Percentiles rank a stretch among this genome's conserved stretches.
phyloP scores from a whole-genome alignment of 2,329 filamentous ascomycete genomes.

The Beauveria rudraprayagi region DNA sequence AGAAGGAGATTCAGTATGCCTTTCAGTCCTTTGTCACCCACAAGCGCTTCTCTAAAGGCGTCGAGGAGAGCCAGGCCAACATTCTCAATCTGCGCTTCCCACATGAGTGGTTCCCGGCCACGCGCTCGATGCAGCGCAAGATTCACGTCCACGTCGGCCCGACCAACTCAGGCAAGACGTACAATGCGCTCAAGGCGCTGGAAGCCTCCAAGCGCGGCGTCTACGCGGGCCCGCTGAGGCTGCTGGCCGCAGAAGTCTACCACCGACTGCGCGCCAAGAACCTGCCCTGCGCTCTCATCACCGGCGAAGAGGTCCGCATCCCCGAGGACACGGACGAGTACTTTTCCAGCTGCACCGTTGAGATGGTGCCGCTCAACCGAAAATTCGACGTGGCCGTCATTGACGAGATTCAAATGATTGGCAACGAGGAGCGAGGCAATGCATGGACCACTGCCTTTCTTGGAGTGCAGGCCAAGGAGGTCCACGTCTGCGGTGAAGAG shows the following conservation, averaged over 20 bases:
- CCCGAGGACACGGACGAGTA: slow-evolving; percentile 49
- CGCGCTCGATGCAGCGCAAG: slow-evolving; percentile 69
- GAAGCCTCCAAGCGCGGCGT: slow-evolving; percentile 69
- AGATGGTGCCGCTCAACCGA: slow-evolving; percentile 60
- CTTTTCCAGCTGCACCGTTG: slow-evolving; percentile 84
- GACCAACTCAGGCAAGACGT: slow-evolving; percentile 97
- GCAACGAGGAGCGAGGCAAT: slow-evolving; percentile 70
- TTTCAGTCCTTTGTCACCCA: slow-evolving; percentile 61
- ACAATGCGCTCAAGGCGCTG: slow-evolving; percentile 79
- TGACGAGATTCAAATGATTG: slow-evolving; percentile 98
- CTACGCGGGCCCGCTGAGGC: slow-evolving; percentile 81
- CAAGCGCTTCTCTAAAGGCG: slow-evolving; percentile 44
- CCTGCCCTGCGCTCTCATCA: slow-evolving; percentile 69
- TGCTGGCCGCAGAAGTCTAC: slow-evolving; percentile 93
- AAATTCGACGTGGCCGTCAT: slow-evolving; percentile 84
- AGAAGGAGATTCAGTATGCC: slow-evolving; percentile 53
- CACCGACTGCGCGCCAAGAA: slow-evolving; percentile 74
- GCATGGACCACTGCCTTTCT: slow-evolving; percentile 91
- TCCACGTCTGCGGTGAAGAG: slow-evolving; percentile 90
- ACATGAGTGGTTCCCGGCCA: slow-evolving; percentile 84
- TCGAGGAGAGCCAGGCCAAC: slow-evolving; percentile 51
- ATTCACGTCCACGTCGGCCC: slow-evolving; percentile 92
- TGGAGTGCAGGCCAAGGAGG: slow-evolving; percentile 76
- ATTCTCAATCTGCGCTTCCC: slow-evolving; percentile 83
- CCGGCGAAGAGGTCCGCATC: slow-evolving; percentile 79